Evolutionary conservation across 2,329 filamentous ascomycete species (phyloP).

Genomic region (Aureobasidium sp.): DNA sequence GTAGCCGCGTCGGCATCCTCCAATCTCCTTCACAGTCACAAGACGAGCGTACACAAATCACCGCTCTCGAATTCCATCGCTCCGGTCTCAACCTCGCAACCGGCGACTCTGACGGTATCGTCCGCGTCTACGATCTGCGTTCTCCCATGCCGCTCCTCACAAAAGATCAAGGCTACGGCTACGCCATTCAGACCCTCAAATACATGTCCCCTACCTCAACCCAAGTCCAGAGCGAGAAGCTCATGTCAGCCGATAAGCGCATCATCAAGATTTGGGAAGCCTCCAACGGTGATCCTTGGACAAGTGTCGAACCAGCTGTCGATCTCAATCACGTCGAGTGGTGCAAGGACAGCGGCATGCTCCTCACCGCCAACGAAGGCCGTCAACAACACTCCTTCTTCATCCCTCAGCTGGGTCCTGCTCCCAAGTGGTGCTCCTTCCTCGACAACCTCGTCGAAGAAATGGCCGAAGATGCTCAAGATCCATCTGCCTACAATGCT

Average conservation of each 20-base stretch:
- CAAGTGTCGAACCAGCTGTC: slow-evolving; percentile 86
- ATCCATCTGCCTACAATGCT: slow-evolving; percentile 49
- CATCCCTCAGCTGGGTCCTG: slow-evolving; percentile 85
- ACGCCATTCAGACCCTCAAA: slow-evolving; percentile 76
- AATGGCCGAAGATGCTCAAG: slow-evolving; percentile 77
- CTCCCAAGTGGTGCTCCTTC: slow-evolving; percentile 93
- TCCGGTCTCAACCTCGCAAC: slow-evolving; percentile 80
- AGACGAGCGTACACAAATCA: slow-evolving; percentile 56
- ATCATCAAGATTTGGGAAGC: slow-evolving; percentile 98
- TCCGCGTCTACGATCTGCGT: slow-evolving; percentile 87
- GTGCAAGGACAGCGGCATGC: slow-evolving; percentile 88
- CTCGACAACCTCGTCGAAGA: slow-evolving; percentile 97
- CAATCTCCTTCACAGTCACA: slow-evolving; percentile 43
- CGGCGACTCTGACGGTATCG: slow-evolving; percentile 78
- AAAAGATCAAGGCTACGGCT: slow-evolving; percentile 95
- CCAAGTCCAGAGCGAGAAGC: slow-evolving; percentile 64
- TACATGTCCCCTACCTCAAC: slow-evolving; percentile 61
- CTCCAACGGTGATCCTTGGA: slow-evolving; percentile 78
- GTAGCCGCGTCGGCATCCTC: slow-evolving; percentile 72
- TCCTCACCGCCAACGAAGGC: slow-evolving; percentile 94
- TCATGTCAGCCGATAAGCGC: slow-evolving; percentile 85
- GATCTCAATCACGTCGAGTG: slow-evolving; percentile 93
- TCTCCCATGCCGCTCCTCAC: slow-evolving; percentile 77
- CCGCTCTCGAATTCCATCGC: slow-evolving; percentile 76
- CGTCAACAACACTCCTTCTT: slow-evolving; percentile 93